Percentiles rank a stretch among this genome's conserved stretches.
These are phyloP conservation scores for Ascochyta clinopodiicola DNA, from an alignment of 2,329 filamentous ascomycete species.

Conservation along the genomic window DNA sequence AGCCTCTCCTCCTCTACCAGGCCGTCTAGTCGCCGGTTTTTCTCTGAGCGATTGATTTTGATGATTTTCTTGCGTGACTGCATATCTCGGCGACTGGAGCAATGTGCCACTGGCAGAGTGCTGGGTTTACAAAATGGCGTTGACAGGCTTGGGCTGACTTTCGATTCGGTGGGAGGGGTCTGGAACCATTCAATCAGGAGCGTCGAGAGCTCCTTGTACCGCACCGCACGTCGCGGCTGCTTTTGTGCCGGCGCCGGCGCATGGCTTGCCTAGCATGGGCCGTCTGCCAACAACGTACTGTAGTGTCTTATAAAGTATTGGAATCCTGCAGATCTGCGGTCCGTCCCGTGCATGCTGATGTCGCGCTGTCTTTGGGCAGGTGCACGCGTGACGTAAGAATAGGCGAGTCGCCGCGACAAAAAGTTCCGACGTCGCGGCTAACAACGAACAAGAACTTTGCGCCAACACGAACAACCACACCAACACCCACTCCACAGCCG, in stretches of 20 bases:
- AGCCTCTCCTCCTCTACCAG: constrained; percentile 87
- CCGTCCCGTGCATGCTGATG: background rate
- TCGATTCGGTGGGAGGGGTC: constrained; percentile 18
- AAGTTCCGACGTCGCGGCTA: constrained; percentile 22
- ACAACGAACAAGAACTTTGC: background rate
- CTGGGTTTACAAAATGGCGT: constrained; percentile 38
- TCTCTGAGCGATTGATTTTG: constrained; percentile 47
- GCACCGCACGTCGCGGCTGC: constrained; percentile 14
- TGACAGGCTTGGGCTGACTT: constrained; percentile 27
- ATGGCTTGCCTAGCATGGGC: constrained; percentile 16
- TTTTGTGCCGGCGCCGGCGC: constrained; percentile 20
- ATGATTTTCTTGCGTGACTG: constrained; percentile 44
- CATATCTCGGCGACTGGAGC: constrained; percentile 49
- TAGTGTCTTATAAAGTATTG: constrained; percentile 40
- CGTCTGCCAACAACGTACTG: constrained; percentile 30
- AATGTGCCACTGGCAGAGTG: constrained; percentile 33
- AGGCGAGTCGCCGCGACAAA: constrained; percentile 31
- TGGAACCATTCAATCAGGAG: constrained; percentile 14
- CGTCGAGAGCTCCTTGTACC: constrained; percentile 15
- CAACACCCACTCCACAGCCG: constrained; percentile 1
- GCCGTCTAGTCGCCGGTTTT: constrained; percentile 48
- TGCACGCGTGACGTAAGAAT: constrained; percentile 28
- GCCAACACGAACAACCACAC: background rate
- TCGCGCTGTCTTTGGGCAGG: constrained; percentile 2
- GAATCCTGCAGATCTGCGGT: constrained; percentile 17